Conservation (phyloP, 768 basidiomycete species). For the Phanerodontia chrysosporium region DNA sequence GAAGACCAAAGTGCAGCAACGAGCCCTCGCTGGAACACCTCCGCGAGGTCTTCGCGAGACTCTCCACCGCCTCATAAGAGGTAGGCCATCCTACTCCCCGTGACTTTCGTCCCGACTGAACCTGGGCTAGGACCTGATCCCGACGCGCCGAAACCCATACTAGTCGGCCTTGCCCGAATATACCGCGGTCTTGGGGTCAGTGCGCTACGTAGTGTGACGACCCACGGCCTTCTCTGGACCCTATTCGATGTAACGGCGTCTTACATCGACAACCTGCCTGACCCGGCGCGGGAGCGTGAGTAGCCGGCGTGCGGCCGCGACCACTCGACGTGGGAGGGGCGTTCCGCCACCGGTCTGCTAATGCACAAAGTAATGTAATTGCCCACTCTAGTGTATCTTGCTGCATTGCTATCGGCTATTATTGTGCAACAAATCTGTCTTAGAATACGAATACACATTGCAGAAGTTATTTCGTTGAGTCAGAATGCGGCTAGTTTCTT, state of each 20-base stretch:
- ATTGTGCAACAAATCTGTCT: neutral
- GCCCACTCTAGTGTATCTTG: neutral
- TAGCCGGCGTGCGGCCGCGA: neutral
- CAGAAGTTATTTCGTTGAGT: no score
- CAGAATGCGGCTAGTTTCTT: no score
- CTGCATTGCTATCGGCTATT: neutral
- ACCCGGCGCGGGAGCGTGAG: neutral
- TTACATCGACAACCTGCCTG: conserved; percentile 63
- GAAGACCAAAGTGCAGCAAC: conserved; percentile 95
- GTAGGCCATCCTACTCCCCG: conserved; percentile 22
- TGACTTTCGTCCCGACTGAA: neutral
- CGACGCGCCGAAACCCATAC: conserved; percentile 66
- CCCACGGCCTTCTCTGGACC: conserved; percentile 92
- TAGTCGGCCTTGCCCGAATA: conserved; percentile 75
- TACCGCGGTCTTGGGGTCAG: conserved; percentile 95
- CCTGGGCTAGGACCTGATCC: conserved; percentile 68
- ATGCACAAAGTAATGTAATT: neutral
- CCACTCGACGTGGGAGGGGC: no score
- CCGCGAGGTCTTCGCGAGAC: conserved; percentile 73
- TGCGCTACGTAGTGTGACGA: conserved; percentile 86
- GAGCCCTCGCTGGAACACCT: conserved; percentile 75
- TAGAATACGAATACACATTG: neutral
- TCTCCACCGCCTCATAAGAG: conserved; percentile 74
- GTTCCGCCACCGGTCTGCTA: neutral
- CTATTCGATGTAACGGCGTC: conserved; percentile 78